Conservation (phyloP, 2,329 filamentous ascomycete species). For the Zarea fungicola region DNA sequence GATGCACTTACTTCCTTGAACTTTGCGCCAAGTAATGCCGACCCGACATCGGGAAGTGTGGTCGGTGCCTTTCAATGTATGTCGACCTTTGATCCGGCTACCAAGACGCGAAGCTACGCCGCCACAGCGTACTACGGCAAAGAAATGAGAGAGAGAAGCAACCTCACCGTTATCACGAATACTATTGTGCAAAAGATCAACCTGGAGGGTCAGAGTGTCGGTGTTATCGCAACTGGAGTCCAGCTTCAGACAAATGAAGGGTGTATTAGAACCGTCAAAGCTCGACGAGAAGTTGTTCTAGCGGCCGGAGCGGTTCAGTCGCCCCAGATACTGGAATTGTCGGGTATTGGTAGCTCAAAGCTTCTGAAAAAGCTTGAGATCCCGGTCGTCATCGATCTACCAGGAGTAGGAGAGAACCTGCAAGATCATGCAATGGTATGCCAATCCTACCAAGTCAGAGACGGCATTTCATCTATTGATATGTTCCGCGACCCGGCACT, state of each 20-base stretch:
- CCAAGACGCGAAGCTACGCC: slow-evolving; percentile 21
- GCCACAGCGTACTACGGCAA: slow-evolving; percentile 20
- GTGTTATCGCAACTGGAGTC: slow-evolving; percentile 19
- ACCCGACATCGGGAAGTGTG: slow-evolving; percentile 18
- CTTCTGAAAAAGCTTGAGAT: background rate
- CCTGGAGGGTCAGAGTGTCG: slow-evolving; percentile 7
- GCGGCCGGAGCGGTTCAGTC: background rate
- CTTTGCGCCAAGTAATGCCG: background rate
- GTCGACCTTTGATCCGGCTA: slow-evolving; percentile 21
- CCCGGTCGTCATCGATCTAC: background rate
- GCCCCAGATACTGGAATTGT: background rate
- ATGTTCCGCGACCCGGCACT: background rate
- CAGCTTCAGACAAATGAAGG: slow-evolving; percentile 11
- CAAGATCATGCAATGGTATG: background rate
- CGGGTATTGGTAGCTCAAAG: background rate
- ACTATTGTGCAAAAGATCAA: slow-evolving; percentile 20
- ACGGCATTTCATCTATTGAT: background rate
- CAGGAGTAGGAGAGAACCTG: background rate
- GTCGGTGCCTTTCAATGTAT: slow-evolving; percentile 13
- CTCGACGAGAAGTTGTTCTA: background rate
- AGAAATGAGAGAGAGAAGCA: slow-evolving; percentile 16
- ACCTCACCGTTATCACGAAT: slow-evolving; percentile 22
- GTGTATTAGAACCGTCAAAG: slow-evolving; percentile 11
- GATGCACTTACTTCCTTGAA: slow-evolving; percentile 19
- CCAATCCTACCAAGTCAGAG: background rate